phyloP scores from a whole-genome alignment of 192 early-diverging fungal species.

The Coemansia biformis region DNA sequence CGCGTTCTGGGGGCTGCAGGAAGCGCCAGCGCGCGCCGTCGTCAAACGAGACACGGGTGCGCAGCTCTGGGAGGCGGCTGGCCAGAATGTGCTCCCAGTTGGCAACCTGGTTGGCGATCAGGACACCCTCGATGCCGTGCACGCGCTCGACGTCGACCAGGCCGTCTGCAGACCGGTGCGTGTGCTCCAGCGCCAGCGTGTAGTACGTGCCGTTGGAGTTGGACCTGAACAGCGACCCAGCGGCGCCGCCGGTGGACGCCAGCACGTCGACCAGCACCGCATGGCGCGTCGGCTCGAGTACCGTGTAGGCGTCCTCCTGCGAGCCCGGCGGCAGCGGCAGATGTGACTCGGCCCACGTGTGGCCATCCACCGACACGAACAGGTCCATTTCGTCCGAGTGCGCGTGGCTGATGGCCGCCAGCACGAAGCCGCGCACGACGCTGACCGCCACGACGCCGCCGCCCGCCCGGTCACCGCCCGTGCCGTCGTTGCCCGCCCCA shows the following conservation, averaged over 20 bases:
- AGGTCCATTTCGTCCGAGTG: constrained; percentile 57
- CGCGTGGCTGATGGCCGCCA: constrained; percentile 61
- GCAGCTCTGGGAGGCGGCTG: constrained; percentile 55
- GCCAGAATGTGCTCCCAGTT: constrained; percentile 62
- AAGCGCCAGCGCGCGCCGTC: constrained; percentile 75
- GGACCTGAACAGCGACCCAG: constrained; percentile 74
- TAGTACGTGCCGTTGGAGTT: constrained; percentile 89
- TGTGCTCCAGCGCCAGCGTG: constrained; percentile 68
- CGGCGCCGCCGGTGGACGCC: constrained; percentile 32
- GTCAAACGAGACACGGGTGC: constrained; percentile 77
- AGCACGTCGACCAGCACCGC: constrained; percentile 74
- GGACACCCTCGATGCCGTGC: constrained; percentile 73
- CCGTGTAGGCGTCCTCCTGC: constrained; percentile 72
- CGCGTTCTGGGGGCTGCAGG: constrained; percentile 59
- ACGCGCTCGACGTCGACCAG: constrained; percentile 88
- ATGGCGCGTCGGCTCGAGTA: constrained; percentile 73
- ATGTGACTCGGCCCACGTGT: constrained; percentile 59
- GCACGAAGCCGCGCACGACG: constrained; percentile 62
- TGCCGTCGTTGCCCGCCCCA: constrained; percentile 50
- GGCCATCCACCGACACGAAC: constrained; percentile 63
- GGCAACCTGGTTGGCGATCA: constrained; percentile 77
- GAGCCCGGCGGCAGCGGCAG: constrained; percentile 51
- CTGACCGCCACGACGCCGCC: constrained; percentile 70
- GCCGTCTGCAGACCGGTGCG: constrained; percentile 70
- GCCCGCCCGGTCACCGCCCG: constrained; percentile 49